phyloP scores from a whole-genome alignment of 2,329 filamentous ascomycete genomes.

The Colletotrichum sp. region DNA sequence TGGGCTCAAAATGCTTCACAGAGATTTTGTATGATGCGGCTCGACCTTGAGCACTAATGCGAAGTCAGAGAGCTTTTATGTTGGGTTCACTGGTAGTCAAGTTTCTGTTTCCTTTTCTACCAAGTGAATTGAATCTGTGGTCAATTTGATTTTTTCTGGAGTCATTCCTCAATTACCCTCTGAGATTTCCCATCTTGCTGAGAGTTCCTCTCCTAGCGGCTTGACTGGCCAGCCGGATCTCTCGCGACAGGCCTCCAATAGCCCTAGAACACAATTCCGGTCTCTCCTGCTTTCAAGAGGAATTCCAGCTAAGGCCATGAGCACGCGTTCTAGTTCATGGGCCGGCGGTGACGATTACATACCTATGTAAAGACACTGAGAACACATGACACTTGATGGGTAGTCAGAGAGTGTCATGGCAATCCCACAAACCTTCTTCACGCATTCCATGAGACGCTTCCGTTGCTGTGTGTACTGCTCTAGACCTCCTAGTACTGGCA shows the following conservation, averaged over 20 bases:
- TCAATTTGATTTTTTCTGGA: not conserved
- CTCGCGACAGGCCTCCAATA: not conserved
- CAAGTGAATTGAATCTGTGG: not conserved
- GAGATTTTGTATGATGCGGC: not conserved
- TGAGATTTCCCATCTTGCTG: not conserved
- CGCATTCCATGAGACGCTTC: constrained; percentile 22
- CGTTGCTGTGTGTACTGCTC: constrained; percentile 22
- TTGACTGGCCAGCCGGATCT: constrained; percentile 10
- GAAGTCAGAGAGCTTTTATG: not conserved
- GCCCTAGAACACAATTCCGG: not conserved
- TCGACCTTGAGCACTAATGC: not conserved
- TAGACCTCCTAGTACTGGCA: constrained; percentile 20
- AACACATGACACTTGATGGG: constrained; percentile 26
- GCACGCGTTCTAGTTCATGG: not conserved
- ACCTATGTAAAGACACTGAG: constrained; percentile 27
- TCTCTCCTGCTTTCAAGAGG: not conserved
- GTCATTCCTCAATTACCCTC: not conserved
- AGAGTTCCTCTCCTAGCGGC: constrained; percentile 5
- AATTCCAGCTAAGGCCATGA: not conserved
- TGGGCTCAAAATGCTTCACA: not conserved
- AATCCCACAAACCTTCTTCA: constrained; percentile 27
- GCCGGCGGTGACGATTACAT: not conserved
- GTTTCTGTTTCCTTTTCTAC: not conserved
- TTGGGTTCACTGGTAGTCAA: not conserved
- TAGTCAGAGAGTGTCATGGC: constrained; percentile 24